Evolutionary conservation across 1,139 yeast genomes (phyloP).

Genomic region (Scheffersomyces parashehatae): DNA sequence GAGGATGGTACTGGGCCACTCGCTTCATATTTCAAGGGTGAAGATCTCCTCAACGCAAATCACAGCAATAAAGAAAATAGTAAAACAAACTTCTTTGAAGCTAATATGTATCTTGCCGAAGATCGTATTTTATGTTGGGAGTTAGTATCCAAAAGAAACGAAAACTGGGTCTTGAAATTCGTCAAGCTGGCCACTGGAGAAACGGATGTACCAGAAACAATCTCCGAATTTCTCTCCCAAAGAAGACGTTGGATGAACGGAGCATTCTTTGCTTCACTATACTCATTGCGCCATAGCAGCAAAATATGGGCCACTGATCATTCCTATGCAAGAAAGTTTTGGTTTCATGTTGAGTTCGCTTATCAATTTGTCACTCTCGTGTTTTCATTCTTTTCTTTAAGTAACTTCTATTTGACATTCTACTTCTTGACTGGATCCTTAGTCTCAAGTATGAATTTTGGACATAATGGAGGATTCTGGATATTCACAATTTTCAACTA

Average conservation of each 20-base stretch:
- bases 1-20: constrained; percentile 93
- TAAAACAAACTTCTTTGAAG: constrained; percentile 78
- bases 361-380: constrained; percentile 77
- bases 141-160: constrained; percentile 81
- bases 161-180: constrained; percentile 90
- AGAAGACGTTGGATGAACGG: constrained; percentile 98
- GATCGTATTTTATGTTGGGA: constrained; percentile 98
- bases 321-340: constrained; percentile 69
- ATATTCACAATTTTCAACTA: constrained; percentile 84
- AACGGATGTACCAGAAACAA: constrained; percentile 92
- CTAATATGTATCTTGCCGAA: constrained; percentile 97
- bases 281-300: constrained; percentile 74
- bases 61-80: constrained; percentile 32
- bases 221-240: constrained; percentile 90
- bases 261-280: constrained; percentile 93
- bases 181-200: constrained; percentile 95
- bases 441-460: constrained; percentile 51
- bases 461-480: constrained; percentile 73
- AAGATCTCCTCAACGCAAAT: constrained; percentile 48
- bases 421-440: constrained; percentile 92
- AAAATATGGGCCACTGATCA: constrained; percentile 90
- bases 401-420: constrained; percentile 87
- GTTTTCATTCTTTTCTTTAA: constrained; percentile 87
- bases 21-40: constrained; percentile 87
- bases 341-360: constrained; percentile 77